Percentiles rank a stretch among this genome's conserved stretches.
Evolutionary conservation across 2,329 filamentous ascomycete genomes (phyloP).

Genomic region (Aspergillus sergii): DNA sequence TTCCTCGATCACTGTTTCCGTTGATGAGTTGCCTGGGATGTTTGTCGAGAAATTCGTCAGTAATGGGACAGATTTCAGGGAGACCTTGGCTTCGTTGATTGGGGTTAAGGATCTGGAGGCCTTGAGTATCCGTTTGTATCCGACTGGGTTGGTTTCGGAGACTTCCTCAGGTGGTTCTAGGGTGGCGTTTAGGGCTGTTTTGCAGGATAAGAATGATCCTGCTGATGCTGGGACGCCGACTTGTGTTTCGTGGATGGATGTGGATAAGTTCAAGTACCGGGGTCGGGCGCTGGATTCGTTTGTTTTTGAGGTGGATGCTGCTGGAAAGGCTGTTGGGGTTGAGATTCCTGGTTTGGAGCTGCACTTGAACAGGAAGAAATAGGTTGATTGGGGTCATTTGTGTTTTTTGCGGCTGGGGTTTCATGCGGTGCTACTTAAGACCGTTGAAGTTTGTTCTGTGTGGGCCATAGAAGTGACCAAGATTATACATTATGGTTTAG

Average conservation of each 20-base stretch:
- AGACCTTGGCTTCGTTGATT: neutral
- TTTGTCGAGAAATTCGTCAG: conserved; percentile 6
- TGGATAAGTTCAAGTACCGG: conserved; percentile 24
- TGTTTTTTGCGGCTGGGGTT: accelerated
- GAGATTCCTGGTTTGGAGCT: conserved; percentile 13
- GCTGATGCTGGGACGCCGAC: conserved; percentile 28
- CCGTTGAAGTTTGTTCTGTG: neutral
- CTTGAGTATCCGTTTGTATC: conserved; percentile 11
- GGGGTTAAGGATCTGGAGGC: neutral
- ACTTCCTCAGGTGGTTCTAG: conserved; percentile 8
- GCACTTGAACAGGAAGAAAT: neutral
- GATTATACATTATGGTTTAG: no score
- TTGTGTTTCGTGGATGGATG: conserved; percentile 30
- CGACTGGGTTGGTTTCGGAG: conserved; percentile 8
- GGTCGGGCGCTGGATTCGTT: conserved; percentile 28
- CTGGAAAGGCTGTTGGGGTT: conserved; percentile 23
- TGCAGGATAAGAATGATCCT: conserved; percentile 26
- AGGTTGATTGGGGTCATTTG: neutral
- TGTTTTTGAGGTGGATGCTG: conserved; percentile 25
- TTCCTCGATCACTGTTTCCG: neutral
- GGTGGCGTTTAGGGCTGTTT: conserved; percentile 20
- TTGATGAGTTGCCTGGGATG: conserved; percentile 2
- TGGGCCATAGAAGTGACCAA: neutral
- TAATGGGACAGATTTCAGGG: conserved; percentile 4
- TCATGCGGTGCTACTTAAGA: neutral